Conservation (phyloP, 768 basidiomycete genomes). For the Agrocybe praecox region DNA sequence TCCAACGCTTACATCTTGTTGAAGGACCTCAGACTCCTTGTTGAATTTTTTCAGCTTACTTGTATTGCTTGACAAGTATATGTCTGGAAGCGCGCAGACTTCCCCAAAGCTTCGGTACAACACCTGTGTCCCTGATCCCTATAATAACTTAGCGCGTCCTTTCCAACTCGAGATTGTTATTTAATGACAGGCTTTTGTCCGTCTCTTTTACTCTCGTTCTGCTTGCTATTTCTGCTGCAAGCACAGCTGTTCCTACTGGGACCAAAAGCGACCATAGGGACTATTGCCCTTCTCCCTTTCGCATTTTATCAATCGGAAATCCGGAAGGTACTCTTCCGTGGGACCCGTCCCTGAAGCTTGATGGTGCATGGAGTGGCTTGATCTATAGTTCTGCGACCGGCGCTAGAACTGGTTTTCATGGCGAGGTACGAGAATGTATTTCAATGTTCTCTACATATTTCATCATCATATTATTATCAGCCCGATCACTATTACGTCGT, state of each 20-base stretch:
- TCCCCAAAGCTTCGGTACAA: too few relatives aligned
- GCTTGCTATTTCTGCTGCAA: background rate
- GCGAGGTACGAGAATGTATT: slow-evolving; percentile 9
- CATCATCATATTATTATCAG: slow-evolving; percentile 3
- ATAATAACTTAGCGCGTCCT: too few relatives aligned
- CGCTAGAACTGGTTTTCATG: slow-evolving; percentile 26
- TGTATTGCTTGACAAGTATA: too few relatives aligned
- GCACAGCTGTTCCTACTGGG: background rate
- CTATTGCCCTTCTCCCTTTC: slow-evolving; percentile 21
- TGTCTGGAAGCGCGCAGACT: too few relatives aligned
- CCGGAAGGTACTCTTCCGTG: slow-evolving; percentile 16
- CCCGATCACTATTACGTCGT: slow-evolving; percentile 31
- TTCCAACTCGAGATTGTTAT: too few relatives aligned
- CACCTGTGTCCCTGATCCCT: too few relatives aligned
- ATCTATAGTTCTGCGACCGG: slow-evolving; percentile 28
- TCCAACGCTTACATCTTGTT: too few relatives aligned
- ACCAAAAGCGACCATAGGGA: slow-evolving; percentile 20
- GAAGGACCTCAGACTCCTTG: too few relatives aligned
- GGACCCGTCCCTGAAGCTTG: slow-evolving; percentile 11
- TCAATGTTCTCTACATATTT: background rate
- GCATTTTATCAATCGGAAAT: slow-evolving; percentile 23
- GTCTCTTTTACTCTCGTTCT: background rate
- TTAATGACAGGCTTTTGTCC: too few relatives aligned
- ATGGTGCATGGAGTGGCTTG: slow-evolving; percentile 22
- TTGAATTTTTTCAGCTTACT: too few relatives aligned